These are phyloP conservation scores for Cinnamomum micranthum DNA, from an alignment of 164 flowering plant genomes.

Conservation along the genomic window DNA sequence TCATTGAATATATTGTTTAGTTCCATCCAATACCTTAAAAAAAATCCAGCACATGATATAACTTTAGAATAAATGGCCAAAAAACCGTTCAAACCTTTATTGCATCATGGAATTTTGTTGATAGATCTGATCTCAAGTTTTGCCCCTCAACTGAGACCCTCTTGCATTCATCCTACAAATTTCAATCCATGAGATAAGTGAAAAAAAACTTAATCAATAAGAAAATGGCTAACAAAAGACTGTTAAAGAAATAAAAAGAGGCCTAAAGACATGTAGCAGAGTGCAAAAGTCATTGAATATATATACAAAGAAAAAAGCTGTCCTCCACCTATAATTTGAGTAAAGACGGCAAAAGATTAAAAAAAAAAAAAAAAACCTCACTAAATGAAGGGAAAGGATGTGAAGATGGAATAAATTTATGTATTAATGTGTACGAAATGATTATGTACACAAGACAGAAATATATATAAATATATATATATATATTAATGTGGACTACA, in stretches of 20 bases:
- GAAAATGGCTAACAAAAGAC: background rate
- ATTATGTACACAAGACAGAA: too few relatives aligned
- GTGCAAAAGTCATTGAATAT: too few relatives aligned
- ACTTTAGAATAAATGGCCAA: background rate
- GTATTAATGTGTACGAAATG: too few relatives aligned
- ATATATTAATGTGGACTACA: too few relatives aligned
- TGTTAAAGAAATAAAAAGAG: background rate
- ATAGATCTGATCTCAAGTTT: conserved; percentile 72
- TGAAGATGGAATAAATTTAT: too few relatives aligned
- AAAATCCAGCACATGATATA: background rate
- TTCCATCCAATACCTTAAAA: background rate
- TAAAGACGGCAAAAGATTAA: too few relatives aligned
- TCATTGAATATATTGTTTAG: too few relatives aligned
- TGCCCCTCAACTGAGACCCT: conserved; percentile 89
- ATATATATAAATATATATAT: too few relatives aligned
- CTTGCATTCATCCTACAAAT: conserved; percentile 85
- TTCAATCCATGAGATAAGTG: conserved; percentile 1
- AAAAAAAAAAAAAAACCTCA: too few relatives aligned
- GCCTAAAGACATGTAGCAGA: background rate
- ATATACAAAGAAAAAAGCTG: too few relatives aligned
- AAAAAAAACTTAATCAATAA: background rate
- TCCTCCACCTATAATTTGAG: too few relatives aligned
- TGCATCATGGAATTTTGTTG: conserved; percentile 83
- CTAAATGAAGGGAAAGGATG: too few relatives aligned
- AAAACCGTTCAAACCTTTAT: conserved; percentile 55